A percentile compares a stretch with the other conserved stretches of the same genome.
phyloP scores from a whole-genome alignment of 371 early-diverging fungal species.

The Rhizopus microsporus region DNA sequence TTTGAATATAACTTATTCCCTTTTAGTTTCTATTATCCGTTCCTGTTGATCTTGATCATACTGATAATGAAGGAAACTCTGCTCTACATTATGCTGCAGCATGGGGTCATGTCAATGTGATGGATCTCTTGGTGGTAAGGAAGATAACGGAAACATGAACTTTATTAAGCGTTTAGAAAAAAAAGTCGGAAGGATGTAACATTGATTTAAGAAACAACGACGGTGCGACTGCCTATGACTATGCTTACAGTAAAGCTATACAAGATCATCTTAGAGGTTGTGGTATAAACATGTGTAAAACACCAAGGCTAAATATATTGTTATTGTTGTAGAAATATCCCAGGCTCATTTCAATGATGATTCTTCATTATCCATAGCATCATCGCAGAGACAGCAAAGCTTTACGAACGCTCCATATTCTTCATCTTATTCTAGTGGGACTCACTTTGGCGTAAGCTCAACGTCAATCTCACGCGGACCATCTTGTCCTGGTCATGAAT shows the following conservation, averaged over 20 bases:
- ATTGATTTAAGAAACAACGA: conserved; percentile 44
- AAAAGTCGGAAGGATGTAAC: conserved; percentile 50
- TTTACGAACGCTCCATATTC: conserved; percentile 34
- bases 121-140: conserved; percentile 47
- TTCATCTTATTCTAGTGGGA: conserved; percentile 30
- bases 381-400: conserved; percentile 33
- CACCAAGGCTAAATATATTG: not conserved
- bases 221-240: conserved; percentile 44
- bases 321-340: conserved; percentile 30
- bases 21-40: conserved; percentile 45
- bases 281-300: not conserved
- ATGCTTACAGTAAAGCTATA: conserved; percentile 45
- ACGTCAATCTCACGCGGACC: conserved; percentile 38
- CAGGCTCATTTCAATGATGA: conserved; percentile 38
- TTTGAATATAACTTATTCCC: not conserved
- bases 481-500: conserved; percentile 38
- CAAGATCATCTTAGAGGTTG: conserved; percentile 47
- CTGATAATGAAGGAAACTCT: conserved; percentile 55
- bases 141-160: not conserved
- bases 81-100: conserved; percentile 55
- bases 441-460: conserved; percentile 23
- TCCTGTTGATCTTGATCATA: conserved; percentile 54
- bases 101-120: conserved; percentile 51
- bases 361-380: conserved; percentile 36
- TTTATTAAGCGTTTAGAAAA: not conserved